Evolutionary conservation across 2,329 filamentous ascomycete genomes (phyloP).

Genomic region (Ceratocystis eucalypticola): DNA sequence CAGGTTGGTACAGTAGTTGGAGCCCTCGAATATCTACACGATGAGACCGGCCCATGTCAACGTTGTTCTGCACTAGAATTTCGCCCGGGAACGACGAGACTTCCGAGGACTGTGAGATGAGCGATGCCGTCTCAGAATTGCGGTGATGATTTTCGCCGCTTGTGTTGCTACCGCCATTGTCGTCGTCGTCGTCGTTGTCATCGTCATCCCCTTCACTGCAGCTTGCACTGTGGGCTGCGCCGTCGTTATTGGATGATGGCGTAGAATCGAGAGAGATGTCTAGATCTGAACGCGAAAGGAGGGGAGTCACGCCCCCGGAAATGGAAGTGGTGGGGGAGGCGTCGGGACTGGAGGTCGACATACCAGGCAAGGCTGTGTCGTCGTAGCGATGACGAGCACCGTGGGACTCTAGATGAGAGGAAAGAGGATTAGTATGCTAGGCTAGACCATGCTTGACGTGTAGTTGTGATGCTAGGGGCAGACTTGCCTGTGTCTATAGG

Average conservation of each 20-base stretch:
- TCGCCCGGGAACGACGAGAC: conserved; percentile 40
- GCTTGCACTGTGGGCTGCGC: conserved; percentile 21
- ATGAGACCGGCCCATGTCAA: conserved; percentile 61
- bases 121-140: conserved; percentile 60
- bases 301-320: not conserved
- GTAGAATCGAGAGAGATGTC: conserved; percentile 4
- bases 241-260: conserved; percentile 22
- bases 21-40: conserved; percentile 84
- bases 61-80: conserved; percentile 42
- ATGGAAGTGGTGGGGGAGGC: conserved; percentile 1
- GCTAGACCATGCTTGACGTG: not conserved
- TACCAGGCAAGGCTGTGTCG: conserved; percentile 40
- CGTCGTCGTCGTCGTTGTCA: conserved; percentile 21
- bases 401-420: conserved; percentile 12
- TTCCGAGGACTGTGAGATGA: conserved; percentile 48
- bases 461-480: not conserved
- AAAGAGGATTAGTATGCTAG: conserved; percentile 9
- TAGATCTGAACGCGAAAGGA: not conserved
- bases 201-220: conserved; percentile 10
- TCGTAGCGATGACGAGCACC: conserved; percentile 18
- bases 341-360: conserved; percentile 29
- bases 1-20: conserved; percentile 52
- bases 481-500: conserved; percentile 28
- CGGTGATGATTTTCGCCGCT: conserved; percentile 24
- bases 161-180: conserved; percentile 23